Percentiles rank a stretch among this genome's conserved stretches.
phyloP scores from a whole-genome alignment of 2,329 filamentous ascomycete species.

The Pyrenophora seminiperda region DNA sequence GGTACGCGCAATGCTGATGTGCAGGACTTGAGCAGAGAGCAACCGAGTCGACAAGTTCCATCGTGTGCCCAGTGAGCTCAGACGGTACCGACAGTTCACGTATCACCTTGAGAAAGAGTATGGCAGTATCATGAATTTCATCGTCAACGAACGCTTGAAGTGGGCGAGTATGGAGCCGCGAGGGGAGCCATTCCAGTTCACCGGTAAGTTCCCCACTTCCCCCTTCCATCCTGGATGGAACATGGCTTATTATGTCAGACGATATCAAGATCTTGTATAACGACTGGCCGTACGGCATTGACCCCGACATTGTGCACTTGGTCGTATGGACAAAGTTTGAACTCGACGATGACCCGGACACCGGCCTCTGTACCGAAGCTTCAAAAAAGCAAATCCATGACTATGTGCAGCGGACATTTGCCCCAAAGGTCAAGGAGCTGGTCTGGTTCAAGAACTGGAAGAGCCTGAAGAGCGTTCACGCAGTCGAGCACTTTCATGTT shows the following conservation, averaged over 20 bases:
- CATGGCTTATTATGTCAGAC: conserved; percentile 41
- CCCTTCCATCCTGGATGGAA: neutral
- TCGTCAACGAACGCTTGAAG: conserved; percentile 69
- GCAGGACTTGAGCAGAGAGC: conserved; percentile 46
- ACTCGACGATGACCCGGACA: conserved; percentile 69
- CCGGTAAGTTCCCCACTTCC: conserved; percentile 9
- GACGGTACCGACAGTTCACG: conserved; percentile 76
- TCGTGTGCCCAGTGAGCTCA: conserved; percentile 74
- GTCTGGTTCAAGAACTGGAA: conserved; percentile 93
- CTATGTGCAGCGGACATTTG: conserved; percentile 73
- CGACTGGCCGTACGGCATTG: conserved; percentile 93
- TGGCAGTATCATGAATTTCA: conserved; percentile 78
- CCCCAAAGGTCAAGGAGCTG: conserved; percentile 56
- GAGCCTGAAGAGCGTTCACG: conserved; percentile 80
- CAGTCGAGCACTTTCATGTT: conserved; percentile 93
- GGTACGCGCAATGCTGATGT: conserved; percentile 10
- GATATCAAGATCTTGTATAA: conserved; percentile 81
- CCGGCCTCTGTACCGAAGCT: conserved; percentile 69
- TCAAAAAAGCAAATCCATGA: conserved; percentile 69
- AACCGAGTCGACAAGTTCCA: conserved; percentile 80
- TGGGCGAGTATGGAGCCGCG: conserved; percentile 63
- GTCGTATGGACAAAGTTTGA: conserved; percentile 93
- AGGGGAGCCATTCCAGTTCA: conserved; percentile 51
- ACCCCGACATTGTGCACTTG: conserved; percentile 76
- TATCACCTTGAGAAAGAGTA: conserved; percentile 67